Evolutionary conservation across 2,329 filamentous ascomycete genomes (phyloP), one percentile per base, ranked within the genome.

Genomic region (Fusarium redolens): DNA sequence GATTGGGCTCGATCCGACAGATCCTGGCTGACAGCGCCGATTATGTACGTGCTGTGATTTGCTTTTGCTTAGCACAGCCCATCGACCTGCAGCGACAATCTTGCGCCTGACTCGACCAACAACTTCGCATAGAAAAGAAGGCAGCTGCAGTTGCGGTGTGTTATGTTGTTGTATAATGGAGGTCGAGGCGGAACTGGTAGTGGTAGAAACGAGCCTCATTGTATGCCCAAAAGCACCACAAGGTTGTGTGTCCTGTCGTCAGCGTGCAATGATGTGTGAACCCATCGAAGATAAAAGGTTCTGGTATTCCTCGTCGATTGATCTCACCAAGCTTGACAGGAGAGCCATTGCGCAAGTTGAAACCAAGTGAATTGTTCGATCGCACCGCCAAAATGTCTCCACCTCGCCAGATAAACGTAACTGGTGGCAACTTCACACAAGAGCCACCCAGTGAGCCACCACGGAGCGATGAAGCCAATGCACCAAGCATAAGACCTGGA

Each of bases 41-140:
- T 51, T 25, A 35, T 51, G 48, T 51, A 51, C 30, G 48, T 51
- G 48, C 31, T 35, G 48, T 51, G 48, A 51, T 51, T 72, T 72
- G 58, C 69, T 69, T 72, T 69, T 72, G 17, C 28, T 38, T 10
- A 28, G 31, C 64, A 60, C 18, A 50, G 31, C 64, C 40, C 50
- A 31, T 8, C 47, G 31, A 54, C 37, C 41, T 54, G 15, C 41
- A 54, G 31, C 45, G 60, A 58, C 14, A 69, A 30, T 11, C n/a
- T n/a, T 43, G 33, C 22, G 28, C 33, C 25, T 37, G 47, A 51
- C 30, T 22, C n/a, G 15, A 33, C 47, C 47, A 51, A 33, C 30
- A 33, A 51, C n/a, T 33, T 25, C 15, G 43, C 15, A 60, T 52
- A 38, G 14, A 33, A 28, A 33, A 38, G 37, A 25, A 68, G 63